Evolutionary conservation across 2,329 filamentous ascomycete genomes (phyloP), one percentile per base, ranked within the genome.

Genomic region (Cladophialophora psammophila): DNA sequence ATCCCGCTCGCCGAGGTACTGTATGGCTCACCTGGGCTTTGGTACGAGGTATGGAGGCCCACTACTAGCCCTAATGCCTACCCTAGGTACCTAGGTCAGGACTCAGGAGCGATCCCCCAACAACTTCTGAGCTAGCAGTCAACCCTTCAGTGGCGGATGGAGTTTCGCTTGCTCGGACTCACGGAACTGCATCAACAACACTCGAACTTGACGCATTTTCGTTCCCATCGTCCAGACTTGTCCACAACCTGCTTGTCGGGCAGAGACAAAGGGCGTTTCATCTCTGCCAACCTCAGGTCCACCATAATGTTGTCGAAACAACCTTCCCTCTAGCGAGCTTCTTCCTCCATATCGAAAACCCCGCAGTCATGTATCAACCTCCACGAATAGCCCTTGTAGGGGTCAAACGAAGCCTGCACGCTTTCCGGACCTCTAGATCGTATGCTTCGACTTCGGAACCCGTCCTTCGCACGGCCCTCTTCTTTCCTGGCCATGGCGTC

Each of bases 401-500:
- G 40, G 36, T 65, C 10, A 34, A 53, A 38, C 64, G 56, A 57
- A 53, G 42, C 53, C 58, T 68, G 31, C n/a, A 3, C 34, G 34
- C 48, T 32, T 40, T 52, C 10, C 58, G 61, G 60, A 45, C 65
- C 26, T 55, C 48, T 32, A 65, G 70, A 42, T 38, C 9, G 48
- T 72, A 71, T 69, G 64, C 66, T 57, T 70, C 69, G 10, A 54
- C 64, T 15, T 18, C 69, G 10, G 68, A 71, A 57, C 65, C 71
- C 15, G 59, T 65, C 31, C 71, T 81, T 38, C 78, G 78, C 40
- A 83, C 81, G 7, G 81, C 81, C 52, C 77, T 83, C 20, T 83
- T 83, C 70, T 83, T 83, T 66, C 81, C 81, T 69, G 81, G 81
- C 79, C 93, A 96, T 80, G 93, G 93, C 72, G 93, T 96, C 18